A percentile compares a stretch with the other conserved stretches of the same genome.
Conservation (phyloP, 139 green algal genomes). For the Micractinium conductrix region DNA sequence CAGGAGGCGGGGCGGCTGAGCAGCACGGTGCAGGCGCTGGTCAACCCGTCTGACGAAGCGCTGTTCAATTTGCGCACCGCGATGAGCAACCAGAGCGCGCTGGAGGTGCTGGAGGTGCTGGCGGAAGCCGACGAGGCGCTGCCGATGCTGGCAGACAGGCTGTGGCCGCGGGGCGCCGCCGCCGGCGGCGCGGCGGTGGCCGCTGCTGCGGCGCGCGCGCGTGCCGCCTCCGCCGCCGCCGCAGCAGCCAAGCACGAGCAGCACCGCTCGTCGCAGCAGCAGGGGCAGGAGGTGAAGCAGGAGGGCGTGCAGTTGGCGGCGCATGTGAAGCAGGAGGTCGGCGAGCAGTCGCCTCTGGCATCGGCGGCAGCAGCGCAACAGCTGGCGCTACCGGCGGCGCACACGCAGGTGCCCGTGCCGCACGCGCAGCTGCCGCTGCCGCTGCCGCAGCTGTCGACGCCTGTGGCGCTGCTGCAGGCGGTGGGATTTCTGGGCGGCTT, state of each 20-base stretch:
- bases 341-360: background rate
- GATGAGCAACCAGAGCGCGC: constrained; percentile 68
- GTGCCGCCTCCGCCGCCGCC: background rate
- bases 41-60: constrained; percentile 86
- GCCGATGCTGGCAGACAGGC: constrained; percentile 51
- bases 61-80: constrained; percentile 84
- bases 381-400: background rate
- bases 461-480: background rate
- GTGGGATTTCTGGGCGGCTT: too few species aligned
- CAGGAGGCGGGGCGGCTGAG: constrained; percentile 47
- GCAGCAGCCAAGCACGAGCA: background rate
- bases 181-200: background rate
- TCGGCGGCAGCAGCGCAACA: background rate
- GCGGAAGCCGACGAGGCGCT: constrained; percentile 69
- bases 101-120: constrained; percentile 68
- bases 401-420: background rate
- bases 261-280: background rate
- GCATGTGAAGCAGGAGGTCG: background rate
- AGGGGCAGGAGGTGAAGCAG: background rate
- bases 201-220: background rate
- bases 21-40: constrained; percentile 64
- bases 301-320: background rate
- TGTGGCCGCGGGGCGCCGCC: background rate
- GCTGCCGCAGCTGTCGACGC: background rate
- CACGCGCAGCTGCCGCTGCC: background rate